Base-by-base conservation (phyloP, 1,139 yeast genomes). In the Meyerozyma athensensis region DNA sequence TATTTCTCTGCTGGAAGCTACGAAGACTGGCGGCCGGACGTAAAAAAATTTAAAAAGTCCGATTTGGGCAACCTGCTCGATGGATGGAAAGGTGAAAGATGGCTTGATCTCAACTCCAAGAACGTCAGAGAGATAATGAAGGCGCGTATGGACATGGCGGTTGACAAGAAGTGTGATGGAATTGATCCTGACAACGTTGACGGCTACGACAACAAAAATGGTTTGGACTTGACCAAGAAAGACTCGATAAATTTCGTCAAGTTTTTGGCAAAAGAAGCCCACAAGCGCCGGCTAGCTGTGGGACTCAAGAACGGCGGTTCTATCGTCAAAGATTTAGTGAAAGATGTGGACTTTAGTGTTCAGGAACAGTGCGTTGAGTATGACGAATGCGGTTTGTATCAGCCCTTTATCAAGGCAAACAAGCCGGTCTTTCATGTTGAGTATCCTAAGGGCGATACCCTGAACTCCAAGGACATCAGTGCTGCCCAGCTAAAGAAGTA, bases 1-100 rank as follows among this genome's bases (percentile, higher is more conserved):
- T 54, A 55, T 33, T 52, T 55, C 31, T 53, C 58, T 2, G 59
- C 56, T 4, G 58, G 59, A 5, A 50, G 53, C 30, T 54, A 48
- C 40, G 59, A 54, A 35, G 38, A 49, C 32, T 52, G 58, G 58
- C 43, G 58, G 24, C 37, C 39, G 6, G 58, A 53, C 35, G 46
- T 45, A 5, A 20, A 28, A 7, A 23, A 43, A 6, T 54, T 53
- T 34, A 9, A 33, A 5, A 20, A 34, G 5, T 8, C 35, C 3
- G 59, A 52, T 34, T 35, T 54, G 30, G 58, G 58, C 7, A 37
- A 47, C 8, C 41, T 43, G 3, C 38, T 54, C 17, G 53, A 49
- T 37, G 58, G 57, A 10, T 52, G 58, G 58, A 30, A 46, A 28
- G 58, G 56, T 3, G 58, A 54, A 34, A 42, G 44, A 34, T 53